phyloP scores from a whole-genome alignment of 202 grass and related monocot species.

The Saccharum hybrid region DNA sequence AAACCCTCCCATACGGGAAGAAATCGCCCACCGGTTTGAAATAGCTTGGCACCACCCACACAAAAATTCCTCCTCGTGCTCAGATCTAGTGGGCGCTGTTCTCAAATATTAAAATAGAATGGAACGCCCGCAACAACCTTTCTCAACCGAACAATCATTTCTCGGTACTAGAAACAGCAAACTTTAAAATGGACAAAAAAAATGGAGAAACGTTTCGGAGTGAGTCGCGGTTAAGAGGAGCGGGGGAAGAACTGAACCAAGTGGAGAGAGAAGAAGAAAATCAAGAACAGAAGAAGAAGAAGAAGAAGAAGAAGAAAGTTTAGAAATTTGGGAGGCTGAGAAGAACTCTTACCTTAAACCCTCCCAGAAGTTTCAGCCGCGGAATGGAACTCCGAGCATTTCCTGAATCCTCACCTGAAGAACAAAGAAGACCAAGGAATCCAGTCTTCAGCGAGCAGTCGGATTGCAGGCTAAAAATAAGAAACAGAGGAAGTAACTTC shows the following conservation, averaged over 20 bases:
- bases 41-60: not conserved
- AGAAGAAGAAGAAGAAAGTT: not conserved
- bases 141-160: constrained; percentile 4
- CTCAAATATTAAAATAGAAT: constrained; percentile 2
- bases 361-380: constrained; percentile 23
- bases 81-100: constrained; percentile 35
- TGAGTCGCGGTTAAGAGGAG: not conserved
- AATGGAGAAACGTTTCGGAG: not conserved
- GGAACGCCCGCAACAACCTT: not conserved
- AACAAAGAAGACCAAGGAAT: not conserved
- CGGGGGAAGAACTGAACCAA: not conserved
- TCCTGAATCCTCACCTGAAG: constrained; percentile 27
- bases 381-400: constrained; percentile 39
- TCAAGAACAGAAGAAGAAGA: not conserved
- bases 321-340: not conserved
- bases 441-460: not conserved
- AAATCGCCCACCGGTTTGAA: not conserved
- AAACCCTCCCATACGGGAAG: not conserved
- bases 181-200: not conserved
- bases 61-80: constrained; percentile 6
- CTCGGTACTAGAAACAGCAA: constrained; percentile 10
- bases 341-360: constrained; percentile 45
- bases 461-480: not conserved
- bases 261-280: not conserved
- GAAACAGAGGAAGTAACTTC: not conserved